Conservation (phyloP, 352 stramenopile species). For the Phytophthora cryptogea region DNA sequence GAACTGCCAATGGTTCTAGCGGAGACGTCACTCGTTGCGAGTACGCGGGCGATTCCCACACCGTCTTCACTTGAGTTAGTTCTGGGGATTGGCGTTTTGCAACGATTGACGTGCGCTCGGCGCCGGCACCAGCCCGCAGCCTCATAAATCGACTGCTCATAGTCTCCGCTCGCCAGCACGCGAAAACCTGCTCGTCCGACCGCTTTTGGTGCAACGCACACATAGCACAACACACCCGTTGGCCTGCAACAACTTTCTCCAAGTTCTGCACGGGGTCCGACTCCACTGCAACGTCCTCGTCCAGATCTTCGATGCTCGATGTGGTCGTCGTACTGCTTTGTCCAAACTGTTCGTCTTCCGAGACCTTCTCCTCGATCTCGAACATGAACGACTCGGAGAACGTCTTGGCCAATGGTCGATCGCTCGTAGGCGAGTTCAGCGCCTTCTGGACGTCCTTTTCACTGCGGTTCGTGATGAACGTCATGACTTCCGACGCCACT, state of each 20-base stretch:
- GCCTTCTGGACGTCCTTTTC: conserved; percentile 10
- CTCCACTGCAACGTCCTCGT: conserved; percentile 19
- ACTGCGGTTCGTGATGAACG: conserved; percentile 40
- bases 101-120: conserved; percentile 22
- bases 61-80: conserved; percentile 10
- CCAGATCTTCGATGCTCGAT: conserved; percentile 18
- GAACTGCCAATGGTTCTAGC: conserved; percentile 25
- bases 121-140: conserved; percentile 16
- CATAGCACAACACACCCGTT: conserved; percentile 48
- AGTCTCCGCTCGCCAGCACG: conserved; percentile 32
- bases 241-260: conserved; percentile 25
- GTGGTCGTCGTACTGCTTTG: conserved; percentile 13
- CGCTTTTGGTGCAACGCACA: conserved; percentile 37
- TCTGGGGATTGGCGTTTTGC: conserved; percentile 7
- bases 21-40: conserved; percentile 31
- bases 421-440: conserved; percentile 27
- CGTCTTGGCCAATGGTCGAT: conserved; percentile 32
- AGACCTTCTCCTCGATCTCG: conserved; percentile 11
- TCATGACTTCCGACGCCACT: conserved; percentile 38
- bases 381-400: conserved; percentile 43
- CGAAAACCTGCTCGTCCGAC: conserved; percentile 50
- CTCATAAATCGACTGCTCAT: conserved; percentile 34
- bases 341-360: conserved; percentile 7
- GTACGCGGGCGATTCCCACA: conserved; percentile 19
- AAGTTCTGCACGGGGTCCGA: conserved; percentile 5